These are phyloP conservation scores for Seminavis robusta DNA, from an alignment of 108 stramenopile species.

Conservation along the genomic window DNA sequence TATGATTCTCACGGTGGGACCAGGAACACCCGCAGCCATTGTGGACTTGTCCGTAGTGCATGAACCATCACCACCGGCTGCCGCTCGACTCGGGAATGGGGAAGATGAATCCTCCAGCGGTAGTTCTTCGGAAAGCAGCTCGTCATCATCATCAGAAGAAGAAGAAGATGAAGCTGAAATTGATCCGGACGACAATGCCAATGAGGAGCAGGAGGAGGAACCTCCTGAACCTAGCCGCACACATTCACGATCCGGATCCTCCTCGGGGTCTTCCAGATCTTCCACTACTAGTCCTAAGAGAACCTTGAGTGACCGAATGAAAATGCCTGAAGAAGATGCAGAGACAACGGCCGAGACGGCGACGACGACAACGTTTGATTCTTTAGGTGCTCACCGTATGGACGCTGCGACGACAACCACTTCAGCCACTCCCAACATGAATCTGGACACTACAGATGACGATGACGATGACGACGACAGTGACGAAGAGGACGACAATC, in stretches of 20 bases:
- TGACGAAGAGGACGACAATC: slow-evolving; percentile 14
- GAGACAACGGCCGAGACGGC: no score
- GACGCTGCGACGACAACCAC: not conserved
- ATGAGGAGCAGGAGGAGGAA: slow-evolving; percentile 39
- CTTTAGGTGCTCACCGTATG: not conserved
- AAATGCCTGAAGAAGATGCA: no score
- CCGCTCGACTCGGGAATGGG: not conserved
- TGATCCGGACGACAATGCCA: slow-evolving; percentile 1
- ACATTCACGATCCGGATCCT: no score
- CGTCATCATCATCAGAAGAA: slow-evolving; percentile 7
- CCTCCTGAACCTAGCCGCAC: no score
- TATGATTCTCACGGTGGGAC: slow-evolving; percentile 73
- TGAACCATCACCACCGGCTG: no score
- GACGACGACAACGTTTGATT: no score
- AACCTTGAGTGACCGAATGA: no score
- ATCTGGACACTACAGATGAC: slow-evolving; percentile 6
- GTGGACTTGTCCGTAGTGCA: no score
- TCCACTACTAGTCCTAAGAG: no score
- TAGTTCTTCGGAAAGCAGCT: slow-evolving; percentile 5
- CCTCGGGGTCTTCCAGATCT: no score
- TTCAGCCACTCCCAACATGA: no score
- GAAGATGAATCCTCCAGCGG: no score
- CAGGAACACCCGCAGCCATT: slow-evolving; percentile 59
- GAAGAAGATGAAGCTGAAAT: not conserved
- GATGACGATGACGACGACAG: slow-evolving; percentile 24